A percentile compares a stretch with the other conserved stretches of the same genome.
phyloP scores from a whole-genome alignment of 176 grass and related monocot species.

The Bromus sterilis region DNA sequence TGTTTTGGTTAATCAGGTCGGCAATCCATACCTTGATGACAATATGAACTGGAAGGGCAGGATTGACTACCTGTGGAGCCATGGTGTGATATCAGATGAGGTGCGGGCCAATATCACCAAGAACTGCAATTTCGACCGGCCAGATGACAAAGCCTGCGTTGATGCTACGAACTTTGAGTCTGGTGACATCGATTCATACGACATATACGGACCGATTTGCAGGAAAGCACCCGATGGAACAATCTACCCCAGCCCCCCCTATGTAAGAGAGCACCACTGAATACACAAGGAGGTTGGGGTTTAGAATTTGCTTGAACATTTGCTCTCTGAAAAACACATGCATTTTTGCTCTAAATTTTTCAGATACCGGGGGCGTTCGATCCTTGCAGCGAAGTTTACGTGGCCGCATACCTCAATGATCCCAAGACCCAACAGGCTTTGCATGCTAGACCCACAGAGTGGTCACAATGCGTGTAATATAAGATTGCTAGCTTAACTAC shows the following conservation, averaged over 20 bases:
- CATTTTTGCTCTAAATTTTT: neutral
- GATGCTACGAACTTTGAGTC: neutral
- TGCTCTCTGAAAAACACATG: neutral
- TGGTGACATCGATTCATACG: constrained; percentile 9
- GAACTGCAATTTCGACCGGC: constrained; percentile 14
- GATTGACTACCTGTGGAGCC: constrained; percentile 24
- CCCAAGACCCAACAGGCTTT: constrained; percentile 21
- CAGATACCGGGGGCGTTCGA: constrained; percentile 6
- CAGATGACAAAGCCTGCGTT: neutral
- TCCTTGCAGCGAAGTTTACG: constrained; percentile 5
- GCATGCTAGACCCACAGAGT: neutral
- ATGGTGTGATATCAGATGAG: constrained; percentile 35
- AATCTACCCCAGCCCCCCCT: neutral
- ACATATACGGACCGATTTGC: constrained; percentile 32
- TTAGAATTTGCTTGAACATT: neutral
- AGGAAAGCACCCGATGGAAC: neutral
- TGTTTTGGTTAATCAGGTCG: constrained; percentile 9
- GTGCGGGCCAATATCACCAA: constrained; percentile 7
- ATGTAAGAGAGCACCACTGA: neutral
- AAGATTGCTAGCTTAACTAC: too few species aligned
- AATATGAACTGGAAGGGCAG: neutral
- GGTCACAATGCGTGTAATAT: constrained; percentile 25
- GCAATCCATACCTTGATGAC: constrained; percentile 18
- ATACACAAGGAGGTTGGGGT: neutral
- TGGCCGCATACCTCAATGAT: constrained; percentile 23